A percentile compares a stretch with the other conserved stretches of the same genome.
phyloP scores from a whole-genome alignment of 169 alveolate genomes.

The Amoebophrya sp. region DNA sequence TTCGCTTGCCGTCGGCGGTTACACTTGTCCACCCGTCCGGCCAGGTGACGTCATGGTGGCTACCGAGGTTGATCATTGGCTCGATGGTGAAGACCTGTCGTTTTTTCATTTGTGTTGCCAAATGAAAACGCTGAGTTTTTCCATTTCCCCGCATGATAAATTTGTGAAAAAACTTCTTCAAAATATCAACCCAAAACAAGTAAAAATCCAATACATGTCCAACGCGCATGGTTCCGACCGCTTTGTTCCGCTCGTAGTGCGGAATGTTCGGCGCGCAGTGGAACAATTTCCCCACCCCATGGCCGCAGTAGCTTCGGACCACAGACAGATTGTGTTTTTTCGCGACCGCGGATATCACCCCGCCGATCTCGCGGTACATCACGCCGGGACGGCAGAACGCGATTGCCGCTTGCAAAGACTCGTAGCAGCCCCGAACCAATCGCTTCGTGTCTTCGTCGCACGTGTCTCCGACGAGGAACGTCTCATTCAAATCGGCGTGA shows the following conservation, averaged over 20 bases:
- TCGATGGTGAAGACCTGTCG: conserved; percentile 98
- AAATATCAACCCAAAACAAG: neutral
- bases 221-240: conserved; percentile 74
- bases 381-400: conserved; percentile 90
- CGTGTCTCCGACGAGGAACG: conserved; percentile 84
- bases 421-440: conserved; percentile 39
- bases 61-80: conserved; percentile 97
- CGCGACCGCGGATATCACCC: neutral
- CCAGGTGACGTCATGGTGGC: conserved; percentile 87
- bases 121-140: neutral
- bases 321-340: conserved; percentile 53
- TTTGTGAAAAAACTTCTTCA: too few species aligned
- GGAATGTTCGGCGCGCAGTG: conserved; percentile 95
- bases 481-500: conserved; percentile 93
- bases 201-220: neutral
- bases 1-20: conserved; percentile 76
- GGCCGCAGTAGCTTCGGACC: conserved; percentile 88
- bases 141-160: too few species aligned
- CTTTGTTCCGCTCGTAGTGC: conserved; percentile 93
- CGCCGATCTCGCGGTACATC: conserved; percentile 71
- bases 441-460: neutral
- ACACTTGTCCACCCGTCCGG: conserved; percentile 97
- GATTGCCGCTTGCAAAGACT: conserved; percentile 58
- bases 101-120: conserved; percentile 61
- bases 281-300: conserved; percentile 95